Percentiles rank a stretch among this genome's conserved stretches.
Conservation (phyloP, 2,329 filamentous ascomycete genomes). For the Diaporthe helianthi region DNA sequence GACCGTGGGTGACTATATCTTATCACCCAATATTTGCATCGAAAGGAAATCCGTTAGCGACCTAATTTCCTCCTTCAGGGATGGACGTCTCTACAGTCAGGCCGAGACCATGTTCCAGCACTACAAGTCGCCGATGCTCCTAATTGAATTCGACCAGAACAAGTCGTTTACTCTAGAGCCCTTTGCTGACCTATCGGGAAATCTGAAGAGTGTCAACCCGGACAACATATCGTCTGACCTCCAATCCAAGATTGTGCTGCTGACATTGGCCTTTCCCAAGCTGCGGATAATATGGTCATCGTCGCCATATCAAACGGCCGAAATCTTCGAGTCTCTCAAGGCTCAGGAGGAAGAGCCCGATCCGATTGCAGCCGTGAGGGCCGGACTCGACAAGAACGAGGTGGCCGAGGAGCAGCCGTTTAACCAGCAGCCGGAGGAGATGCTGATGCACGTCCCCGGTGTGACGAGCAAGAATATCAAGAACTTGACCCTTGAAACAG, state of each 20-base stretch:
- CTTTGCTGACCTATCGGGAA: slow-evolving; percentile 71
- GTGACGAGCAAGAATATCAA: slow-evolving; percentile 81
- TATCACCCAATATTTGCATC: slow-evolving; percentile 89
- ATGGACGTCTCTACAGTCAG: slow-evolving; percentile 90
- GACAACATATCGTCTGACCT: slow-evolving; percentile 71
- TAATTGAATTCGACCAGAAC: slow-evolving; percentile 98
- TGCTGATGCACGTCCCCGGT: slow-evolving; percentile 85
- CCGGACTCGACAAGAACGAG: slow-evolving; percentile 74
- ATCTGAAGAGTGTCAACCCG: slow-evolving; percentile 67
- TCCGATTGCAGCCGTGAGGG: slow-evolving; percentile 82
- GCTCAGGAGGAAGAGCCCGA: slow-evolving; percentile 89
- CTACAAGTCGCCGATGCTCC: slow-evolving; percentile 87
- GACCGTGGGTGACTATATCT: slow-evolving; percentile 94
- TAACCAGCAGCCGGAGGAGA: slow-evolving; percentile 87
- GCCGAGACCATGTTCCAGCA: slow-evolving; percentile 93
- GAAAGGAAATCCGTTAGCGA: slow-evolving; percentile 95
- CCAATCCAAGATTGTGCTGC: slow-evolving; percentile 88
- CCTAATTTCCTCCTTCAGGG: slow-evolving; percentile 88
- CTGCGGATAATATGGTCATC: slow-evolving; percentile 94
- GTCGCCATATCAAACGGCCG: slow-evolving; percentile 92
- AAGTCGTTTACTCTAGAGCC: slow-evolving; percentile 95
- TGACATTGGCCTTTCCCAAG: slow-evolving; percentile 89
- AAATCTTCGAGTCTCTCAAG: slow-evolving; percentile 95
- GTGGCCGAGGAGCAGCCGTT: slow-evolving; percentile 74
- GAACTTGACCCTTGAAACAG: slow-evolving; percentile 73